Evolutionary conservation across 176 grass and related monocot species (phyloP).

Genomic region (bread wheat (Triticum aestivum)): IWGSC_CS_RefSeq_v2.1 NC_057799.1:508279124-508279623

Average conservation of each 20-base stretch:
- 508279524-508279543: slow-evolving; percentile 79
- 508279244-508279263: too few relatives aligned
- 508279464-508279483: slow-evolving; percentile 52
- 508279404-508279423: neutral
- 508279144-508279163: too few relatives aligned
- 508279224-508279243: too few relatives aligned
- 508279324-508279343: too few relatives aligned
- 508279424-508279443: neutral
- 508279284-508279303: too few relatives aligned
- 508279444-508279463: slow-evolving; percentile 8
- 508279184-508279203: too few relatives aligned
- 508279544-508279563: slow-evolving; percentile 95
- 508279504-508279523: slow-evolving; percentile 24
- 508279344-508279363: too few relatives aligned
- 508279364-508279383: slow-evolving; percentile 1
- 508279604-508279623: slow-evolving; percentile 93
- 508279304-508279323: too few relatives aligned
- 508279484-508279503: slow-evolving; percentile 36
- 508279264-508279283: too few relatives aligned
- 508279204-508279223: too few relatives aligned
- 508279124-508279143: too few relatives aligned
- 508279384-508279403: neutral
- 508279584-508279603: slow-evolving; percentile 78
- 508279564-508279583: slow-evolving; percentile 94
- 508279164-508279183: too few relatives aligned